Base-by-base conservation (phyloP, 2,329 filamentous ascomycete genomes). In the Botrytis fragariae region DNA sequence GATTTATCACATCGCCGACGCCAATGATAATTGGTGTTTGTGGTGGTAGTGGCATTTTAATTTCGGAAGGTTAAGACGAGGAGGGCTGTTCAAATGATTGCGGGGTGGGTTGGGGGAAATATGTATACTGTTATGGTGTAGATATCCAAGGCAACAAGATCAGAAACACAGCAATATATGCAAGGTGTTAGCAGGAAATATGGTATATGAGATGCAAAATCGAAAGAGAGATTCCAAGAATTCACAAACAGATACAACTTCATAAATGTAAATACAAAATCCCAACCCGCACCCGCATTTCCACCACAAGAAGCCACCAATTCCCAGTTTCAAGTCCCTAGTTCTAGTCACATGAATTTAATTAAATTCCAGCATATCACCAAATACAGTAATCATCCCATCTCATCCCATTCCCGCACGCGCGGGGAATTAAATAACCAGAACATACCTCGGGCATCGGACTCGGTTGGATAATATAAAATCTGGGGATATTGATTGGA, bases 1-100 rank as follows among this genome's bases (percentile, higher is more conserved):
- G 85, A 78, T 92, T 91, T 74, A 87, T 86, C 74, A 90, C 81
- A 77, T 92, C 90, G 72, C 85, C 89, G 0, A 91, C 87, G 44
- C 89, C 90, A 68, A 92, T 84, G 42, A 92, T 86, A 35, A 92
- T 82, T 0, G 90, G 90, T 22, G 79, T 32, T 48, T 32, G 12
- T 32, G 42, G 42, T 25, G 69, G 7, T 12, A 42, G 35, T 57
- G 37, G 16, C 20, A 32, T 22, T 48, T 10, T 48, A 18, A 25
- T 12, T 60, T 25, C 20, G 4, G 5, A 25, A 60, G 5, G 4
- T 59, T 37, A 1, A 35, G 20, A 35, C 20, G 9, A 22, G 18
- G 29, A 35, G 5, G 4, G 4, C 12, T 3, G 9, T 60, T 20
- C 18, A 4, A 8, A 18, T 59, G 51, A 54, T 54, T 54, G 51